Evolutionary conservation across 169 alveolate species (phyloP).

Genomic region (Plasmodium billcollinsi): DNA sequence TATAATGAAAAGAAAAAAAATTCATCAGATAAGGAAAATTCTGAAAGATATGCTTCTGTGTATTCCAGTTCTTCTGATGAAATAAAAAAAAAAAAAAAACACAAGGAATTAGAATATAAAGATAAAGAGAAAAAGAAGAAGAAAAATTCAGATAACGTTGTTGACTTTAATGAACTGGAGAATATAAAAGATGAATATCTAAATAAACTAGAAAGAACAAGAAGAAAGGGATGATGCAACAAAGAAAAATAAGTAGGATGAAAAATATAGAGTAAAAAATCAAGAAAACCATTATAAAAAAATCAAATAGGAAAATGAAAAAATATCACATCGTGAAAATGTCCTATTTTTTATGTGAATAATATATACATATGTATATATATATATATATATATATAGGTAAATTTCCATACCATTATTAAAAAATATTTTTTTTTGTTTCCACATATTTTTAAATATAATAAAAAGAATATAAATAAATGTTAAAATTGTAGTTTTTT

Average conservation of each 20-base stretch:
- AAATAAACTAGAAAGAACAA: background rate
- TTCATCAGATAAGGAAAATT: background rate
- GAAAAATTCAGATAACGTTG: background rate
- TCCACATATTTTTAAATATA: no score
- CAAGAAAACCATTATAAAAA: background rate
- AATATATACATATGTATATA: no score
- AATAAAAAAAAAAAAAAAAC: constrained; percentile 4
- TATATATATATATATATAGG: no score
- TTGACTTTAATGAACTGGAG: background rate
- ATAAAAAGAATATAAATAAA: no score
- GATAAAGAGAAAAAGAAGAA: background rate
- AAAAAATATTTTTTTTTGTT: no score
- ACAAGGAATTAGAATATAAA: background rate
- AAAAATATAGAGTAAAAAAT: background rate
- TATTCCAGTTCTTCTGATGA: background rate
- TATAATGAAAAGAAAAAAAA: constrained; percentile 26
- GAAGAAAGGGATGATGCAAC: background rate
- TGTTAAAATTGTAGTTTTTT: no score
- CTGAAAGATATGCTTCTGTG: background rate
- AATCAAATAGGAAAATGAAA: background rate
- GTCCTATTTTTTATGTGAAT: no score
- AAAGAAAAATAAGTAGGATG: background rate
- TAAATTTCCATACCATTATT: no score
- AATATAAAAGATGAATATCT: background rate
- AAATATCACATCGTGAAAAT: background rate